Percentiles rank a stretch among this genome's conserved stretches.
Evolutionary conservation across 2,329 filamentous ascomycete genomes (phyloP).

Genomic region (Chalaropsis thielavioides): DNA sequence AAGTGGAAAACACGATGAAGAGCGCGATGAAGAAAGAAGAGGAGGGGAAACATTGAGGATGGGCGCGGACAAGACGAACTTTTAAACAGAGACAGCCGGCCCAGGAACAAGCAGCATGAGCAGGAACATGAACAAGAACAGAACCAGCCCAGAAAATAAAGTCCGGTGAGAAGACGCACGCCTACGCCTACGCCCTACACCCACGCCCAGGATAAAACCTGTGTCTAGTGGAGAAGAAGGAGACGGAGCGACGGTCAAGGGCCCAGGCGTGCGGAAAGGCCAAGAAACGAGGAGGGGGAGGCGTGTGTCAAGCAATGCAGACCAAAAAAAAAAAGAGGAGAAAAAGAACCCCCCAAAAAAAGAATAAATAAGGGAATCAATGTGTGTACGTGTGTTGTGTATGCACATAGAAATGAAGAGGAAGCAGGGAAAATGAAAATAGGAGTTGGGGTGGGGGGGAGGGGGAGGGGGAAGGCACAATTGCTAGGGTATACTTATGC

Average conservation of each 20-base stretch:
- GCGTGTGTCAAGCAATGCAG: not conserved
- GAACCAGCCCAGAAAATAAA: not conserved
- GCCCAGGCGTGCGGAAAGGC: not conserved
- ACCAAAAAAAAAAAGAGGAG: no score
- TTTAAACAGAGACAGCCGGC: slow-evolving; percentile 10
- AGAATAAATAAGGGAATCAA: not conserved
- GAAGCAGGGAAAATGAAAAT: not conserved
- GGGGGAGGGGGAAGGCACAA: not conserved
- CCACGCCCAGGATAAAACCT: not conserved
- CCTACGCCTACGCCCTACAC: not conserved
- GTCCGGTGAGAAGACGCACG: not conserved
- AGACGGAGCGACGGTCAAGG: not conserved
- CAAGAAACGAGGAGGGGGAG: not conserved
- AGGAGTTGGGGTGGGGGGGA: not conserved
- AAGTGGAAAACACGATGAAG: slow-evolving; percentile 10
- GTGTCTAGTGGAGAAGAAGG: not conserved
- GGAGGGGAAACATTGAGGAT: not conserved
- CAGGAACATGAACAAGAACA: not conserved
- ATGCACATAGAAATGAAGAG: not conserved
- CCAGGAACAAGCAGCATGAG: not conserved
- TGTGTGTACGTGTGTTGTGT: not conserved
- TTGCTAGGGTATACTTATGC: not conserved
- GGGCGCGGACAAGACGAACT: slow-evolving; percentile 13
- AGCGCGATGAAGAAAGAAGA: slow-evolving; percentile 15
- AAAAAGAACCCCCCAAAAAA: no score